phyloP scores from a whole-genome alignment of 2,329 filamentous ascomycete species.

The Aspergillus sojae region DNA sequence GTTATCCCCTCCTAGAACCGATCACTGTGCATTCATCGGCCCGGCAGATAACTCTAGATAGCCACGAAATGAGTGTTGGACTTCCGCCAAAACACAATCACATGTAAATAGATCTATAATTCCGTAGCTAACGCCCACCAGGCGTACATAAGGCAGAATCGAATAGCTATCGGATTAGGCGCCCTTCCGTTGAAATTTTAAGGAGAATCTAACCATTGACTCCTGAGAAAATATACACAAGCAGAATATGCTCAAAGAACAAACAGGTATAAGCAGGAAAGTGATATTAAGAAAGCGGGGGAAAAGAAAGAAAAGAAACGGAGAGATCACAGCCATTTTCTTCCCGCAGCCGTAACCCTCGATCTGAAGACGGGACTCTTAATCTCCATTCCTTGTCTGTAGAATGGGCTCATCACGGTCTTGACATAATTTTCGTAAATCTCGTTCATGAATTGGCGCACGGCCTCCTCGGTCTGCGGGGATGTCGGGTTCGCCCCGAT shows the following conservation, averaged over 20 bases:
- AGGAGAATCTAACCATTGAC: not conserved
- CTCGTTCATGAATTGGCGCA: slow-evolving; percentile 91
- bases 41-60: not conserved
- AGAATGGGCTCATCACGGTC: slow-evolving; percentile 96
- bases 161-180: not conserved
- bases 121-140: not conserved
- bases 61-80: not conserved
- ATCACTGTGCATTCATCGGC: not conserved
- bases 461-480: slow-evolving; percentile 90
- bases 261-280: not conserved
- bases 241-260: not conserved
- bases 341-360: slow-evolving; percentile 81
- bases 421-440: slow-evolving; percentile 98
- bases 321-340: slow-evolving; percentile 75
- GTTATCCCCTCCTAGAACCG: not conserved
- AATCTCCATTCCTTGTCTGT: slow-evolving; percentile 80
- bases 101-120: not conserved
- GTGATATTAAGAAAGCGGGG: not conserved
- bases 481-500: slow-evolving; percentile 83
- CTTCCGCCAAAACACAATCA: not conserved
- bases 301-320: not conserved
- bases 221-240: not conserved
- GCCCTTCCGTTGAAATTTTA: not conserved
- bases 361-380: slow-evolving; percentile 82
- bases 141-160: not conserved